A percentile compares a stretch with the other conserved stretches of the same genome.
Conservation (phyloP, 352 stramenopile species). For the Plasmopara halstedii region DNA sequence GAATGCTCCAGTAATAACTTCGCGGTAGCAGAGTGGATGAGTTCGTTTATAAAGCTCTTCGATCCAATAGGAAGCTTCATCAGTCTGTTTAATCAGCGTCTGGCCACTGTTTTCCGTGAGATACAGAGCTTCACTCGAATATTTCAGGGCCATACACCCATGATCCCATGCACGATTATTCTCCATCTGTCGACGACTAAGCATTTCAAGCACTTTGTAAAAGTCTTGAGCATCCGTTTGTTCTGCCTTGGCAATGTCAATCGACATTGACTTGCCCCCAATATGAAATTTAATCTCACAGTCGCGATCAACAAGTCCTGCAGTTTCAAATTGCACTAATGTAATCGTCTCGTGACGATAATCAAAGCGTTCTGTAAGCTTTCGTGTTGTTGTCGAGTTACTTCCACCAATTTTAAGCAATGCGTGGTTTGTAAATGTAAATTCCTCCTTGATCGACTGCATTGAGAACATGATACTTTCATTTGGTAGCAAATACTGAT, state of each 20-base stretch:
- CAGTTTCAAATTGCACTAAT: constrained; percentile 40
- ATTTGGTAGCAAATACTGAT: constrained; percentile 37
- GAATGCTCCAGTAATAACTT: constrained; percentile 38
- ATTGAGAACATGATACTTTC: constrained; percentile 36
- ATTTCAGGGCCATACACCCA: neutral
- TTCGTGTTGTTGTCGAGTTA: constrained; percentile 46
- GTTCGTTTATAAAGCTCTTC: constrained; percentile 35
- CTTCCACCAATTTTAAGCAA: constrained; percentile 31
- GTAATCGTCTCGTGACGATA: constrained; percentile 27
- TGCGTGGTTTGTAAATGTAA: constrained; percentile 7
- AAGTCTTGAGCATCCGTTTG: constrained; percentile 24
- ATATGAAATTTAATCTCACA: constrained; percentile 56
- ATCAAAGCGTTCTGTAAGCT: constrained; percentile 38
- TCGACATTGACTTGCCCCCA: constrained; percentile 30
- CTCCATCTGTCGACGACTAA: neutral
- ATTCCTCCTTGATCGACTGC: constrained; percentile 26
- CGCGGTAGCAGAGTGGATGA: constrained; percentile 45
- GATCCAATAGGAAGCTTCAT: constrained; percentile 33
- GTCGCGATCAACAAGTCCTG: constrained; percentile 40
- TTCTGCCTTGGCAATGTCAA: constrained; percentile 45
- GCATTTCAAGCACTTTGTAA: neutral
- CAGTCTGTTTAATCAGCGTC: neutral
- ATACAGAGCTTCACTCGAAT: constrained; percentile 1
- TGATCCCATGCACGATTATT: neutral
- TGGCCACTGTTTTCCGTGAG: neutral